These are phyloP conservation scores for Tuctoria greenei DNA, from an alignment of 176 grass and related monocot genomes.

Conservation along the genomic window DNA sequence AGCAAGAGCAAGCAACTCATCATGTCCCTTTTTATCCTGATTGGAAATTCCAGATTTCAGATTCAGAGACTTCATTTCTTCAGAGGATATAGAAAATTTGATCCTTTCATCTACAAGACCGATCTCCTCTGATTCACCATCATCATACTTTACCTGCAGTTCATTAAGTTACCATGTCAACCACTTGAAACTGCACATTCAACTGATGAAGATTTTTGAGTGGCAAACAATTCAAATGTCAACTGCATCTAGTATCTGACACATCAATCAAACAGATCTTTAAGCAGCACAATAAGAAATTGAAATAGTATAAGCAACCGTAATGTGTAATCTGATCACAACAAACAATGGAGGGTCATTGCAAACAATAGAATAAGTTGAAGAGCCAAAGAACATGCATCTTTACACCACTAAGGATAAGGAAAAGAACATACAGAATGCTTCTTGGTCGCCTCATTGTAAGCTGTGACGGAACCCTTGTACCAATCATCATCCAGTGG, in stretches of 20 bases:
- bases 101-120: constrained; percentile 68
- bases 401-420: constrained; percentile 1
- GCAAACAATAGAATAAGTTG: neutral
- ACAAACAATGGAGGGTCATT: constrained; percentile 7
- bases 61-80: constrained; percentile 67
- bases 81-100: constrained; percentile 69
- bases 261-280: neutral
- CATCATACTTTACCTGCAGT: constrained; percentile 83
- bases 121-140: constrained; percentile 74
- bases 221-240: neutral
- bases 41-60: constrained; percentile 71
- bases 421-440: constrained; percentile 60
- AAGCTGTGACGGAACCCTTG: constrained; percentile 63
- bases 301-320: neutral
- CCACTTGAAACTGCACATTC: neutral
- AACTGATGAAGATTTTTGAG: neutral
- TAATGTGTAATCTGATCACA: neutral
- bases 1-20: constrained; percentile 89
- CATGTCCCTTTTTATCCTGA: constrained; percentile 66
- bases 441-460: constrained; percentile 58
- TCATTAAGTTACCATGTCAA: constrained; percentile 14
- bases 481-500: constrained; percentile 95
- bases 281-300: neutral
- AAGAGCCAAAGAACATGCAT: neutral
- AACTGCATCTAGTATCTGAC: neutral